Evolutionary conservation across 345 rosid species (phyloP), one percentile per base, ranked within the genome.

Genomic region (Turritis glabra): DNA sequence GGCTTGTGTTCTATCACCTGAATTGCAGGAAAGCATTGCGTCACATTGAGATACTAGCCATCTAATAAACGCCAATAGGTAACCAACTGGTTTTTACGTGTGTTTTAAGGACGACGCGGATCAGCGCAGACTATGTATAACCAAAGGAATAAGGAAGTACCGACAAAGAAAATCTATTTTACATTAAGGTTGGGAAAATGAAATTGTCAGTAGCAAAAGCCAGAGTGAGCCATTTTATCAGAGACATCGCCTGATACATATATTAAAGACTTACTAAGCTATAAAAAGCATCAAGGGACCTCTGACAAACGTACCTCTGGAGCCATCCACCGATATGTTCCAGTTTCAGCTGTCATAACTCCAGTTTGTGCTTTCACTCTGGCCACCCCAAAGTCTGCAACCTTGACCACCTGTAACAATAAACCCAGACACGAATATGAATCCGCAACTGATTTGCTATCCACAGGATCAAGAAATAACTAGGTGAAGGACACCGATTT

Each of bases 301-400:
- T 50, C 25, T 44, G 46, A 19, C 41, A 54, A 51, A 29, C 53
- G 57, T 65, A 94, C 98, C 99, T 95, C 97, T 19, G 99, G 99
- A 82, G 99, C 97, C 99, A 92, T 95, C 99, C 99, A 95, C 52
- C 97, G 79, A 64, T 91, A 91, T n/a, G 99, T 92, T 83, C 99
- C 99, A 35, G 99, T 95, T 89, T 95, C 99, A 48, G 99, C 97
- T 14, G 98, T 95, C 99, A 95, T 95, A n/a, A 95, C 96, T 69
- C 97, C 99, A 61, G 97, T 76, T 68, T 91, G 96, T 73, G 88
- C 80, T 86, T 90, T 84, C 73, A 90, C 99, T 80, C 97, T 86
- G 27, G 99, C 97, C 76, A 94, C 97, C 52, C 99, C 97, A 85
- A 95, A 95, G 85, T 95, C 97, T 72, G 97, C 99, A 71, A 95